A percentile compares a stretch with the other conserved stretches of the same genome.
Evolutionary conservation across 1,284 basidiomycete genomes (phyloP).

Genomic region (Flammula alnicola): DNA sequence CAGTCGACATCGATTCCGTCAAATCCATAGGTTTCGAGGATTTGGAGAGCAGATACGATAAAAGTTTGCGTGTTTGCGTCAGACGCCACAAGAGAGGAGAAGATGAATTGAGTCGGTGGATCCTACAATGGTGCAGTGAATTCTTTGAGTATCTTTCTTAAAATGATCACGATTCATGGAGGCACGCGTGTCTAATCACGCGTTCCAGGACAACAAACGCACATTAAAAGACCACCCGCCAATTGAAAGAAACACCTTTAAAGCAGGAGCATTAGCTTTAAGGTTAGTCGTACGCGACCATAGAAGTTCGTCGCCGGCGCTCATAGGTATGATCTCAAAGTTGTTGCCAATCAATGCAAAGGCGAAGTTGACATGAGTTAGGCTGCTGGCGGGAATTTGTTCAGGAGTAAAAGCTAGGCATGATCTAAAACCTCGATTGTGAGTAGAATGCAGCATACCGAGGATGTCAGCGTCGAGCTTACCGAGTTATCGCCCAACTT

Average conservation of each 20-base stretch:
- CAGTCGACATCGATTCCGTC: conserved; percentile 29
- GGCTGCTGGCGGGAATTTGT: conserved; percentile 3
- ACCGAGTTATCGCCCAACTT: conserved; percentile 10
- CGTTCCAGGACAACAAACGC: no score
- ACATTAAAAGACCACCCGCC: conserved; percentile 28
- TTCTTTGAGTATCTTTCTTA: no score
- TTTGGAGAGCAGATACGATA: conserved; percentile 18
- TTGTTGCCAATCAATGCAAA: conserved; percentile 11
- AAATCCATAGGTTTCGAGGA: conserved; percentile 27
- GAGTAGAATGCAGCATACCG: no score
- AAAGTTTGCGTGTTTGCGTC: conserved; percentile 17
- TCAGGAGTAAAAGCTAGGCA: conserved; percentile 8
- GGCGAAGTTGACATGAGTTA: conserved; percentile 12
- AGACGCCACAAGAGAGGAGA: conserved; percentile 18
- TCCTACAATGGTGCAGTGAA: no score
- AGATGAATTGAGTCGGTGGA: conserved; percentile 17
- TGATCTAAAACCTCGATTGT: no score
- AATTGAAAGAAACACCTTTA: conserved; percentile 25
- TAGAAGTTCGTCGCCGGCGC: neutral
- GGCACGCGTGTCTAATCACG: no score
- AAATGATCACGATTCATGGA: no score
- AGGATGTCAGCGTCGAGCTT: no score
- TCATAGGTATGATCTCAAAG: neutral
- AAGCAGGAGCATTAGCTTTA: conserved; percentile 21
- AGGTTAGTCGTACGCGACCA: conserved; percentile 17